Conservation (phyloP, 2,329 filamentous ascomycete genomes). For the Pestalotiopsis sp. region DNA sequence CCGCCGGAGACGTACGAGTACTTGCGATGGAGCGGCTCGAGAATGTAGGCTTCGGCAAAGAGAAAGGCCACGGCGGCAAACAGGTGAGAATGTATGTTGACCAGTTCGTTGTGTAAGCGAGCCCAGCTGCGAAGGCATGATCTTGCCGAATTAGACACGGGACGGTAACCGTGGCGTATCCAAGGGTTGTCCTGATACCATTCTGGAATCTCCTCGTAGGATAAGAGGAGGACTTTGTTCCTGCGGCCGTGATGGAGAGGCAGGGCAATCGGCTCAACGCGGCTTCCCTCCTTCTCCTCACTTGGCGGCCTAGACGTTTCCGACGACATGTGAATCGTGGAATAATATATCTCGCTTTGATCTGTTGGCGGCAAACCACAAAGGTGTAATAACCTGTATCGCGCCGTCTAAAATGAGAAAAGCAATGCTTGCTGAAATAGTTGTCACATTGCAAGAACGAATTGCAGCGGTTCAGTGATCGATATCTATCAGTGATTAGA, state of each 20-base stretch:
- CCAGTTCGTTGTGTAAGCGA: constrained; percentile 45
- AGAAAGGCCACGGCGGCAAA: constrained; percentile 42
- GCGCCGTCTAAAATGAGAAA: background rate
- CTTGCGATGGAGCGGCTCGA: constrained; percentile 18
- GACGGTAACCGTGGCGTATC: constrained; percentile 45
- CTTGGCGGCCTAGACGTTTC: background rate
- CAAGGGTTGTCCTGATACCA: constrained; percentile 46
- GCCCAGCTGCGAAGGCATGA: constrained; percentile 41
- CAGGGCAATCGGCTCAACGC: background rate
- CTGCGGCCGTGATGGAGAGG: background rate
- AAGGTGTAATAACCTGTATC: background rate
- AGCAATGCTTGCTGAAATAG: background rate
- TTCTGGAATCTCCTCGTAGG: constrained; percentile 36
- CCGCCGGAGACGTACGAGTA: constrained; percentile 15
- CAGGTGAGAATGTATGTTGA: constrained; percentile 48
- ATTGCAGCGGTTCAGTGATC: background rate
- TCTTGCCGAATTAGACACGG: constrained; percentile 36
- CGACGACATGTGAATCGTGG: background rate
- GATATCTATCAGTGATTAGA: background rate
- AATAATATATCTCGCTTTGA: background rate
- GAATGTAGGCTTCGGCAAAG: constrained; percentile 31
- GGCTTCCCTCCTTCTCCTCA: constrained; percentile 6
- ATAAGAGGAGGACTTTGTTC: constrained; percentile 16
- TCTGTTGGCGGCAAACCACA: background rate
- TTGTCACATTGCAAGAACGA: background rate